Base-by-base conservation (phyloP, 2,329 filamentous ascomycete genomes). In the Eurotiales sp. region DNA sequence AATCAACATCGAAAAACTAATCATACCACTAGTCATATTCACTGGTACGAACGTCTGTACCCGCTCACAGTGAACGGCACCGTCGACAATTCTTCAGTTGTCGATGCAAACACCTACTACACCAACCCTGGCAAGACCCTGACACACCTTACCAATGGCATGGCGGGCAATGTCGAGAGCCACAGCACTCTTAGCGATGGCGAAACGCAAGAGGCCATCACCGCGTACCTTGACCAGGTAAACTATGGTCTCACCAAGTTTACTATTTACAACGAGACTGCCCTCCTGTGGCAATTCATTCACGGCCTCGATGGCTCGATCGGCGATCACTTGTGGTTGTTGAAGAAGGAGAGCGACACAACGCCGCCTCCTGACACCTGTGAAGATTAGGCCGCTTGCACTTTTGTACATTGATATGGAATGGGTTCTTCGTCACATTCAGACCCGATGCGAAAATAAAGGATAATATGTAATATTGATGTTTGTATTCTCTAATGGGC, bases 81-180 rank as follows among this genome's bases (percentile, higher is more conserved):
- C 14, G 69, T 80, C 62, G 65, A 76, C 63, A 55, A 55, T 1
- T 51, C 48, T 4, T 71, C 72, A 1, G 64, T 79, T 34, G 52
- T 76, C 45, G 67, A 77, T 61, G 74, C 77, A 54, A 68, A 76
- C 61, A 79, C 75, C 8, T 79, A 77, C 64, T 57, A 60, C 42
- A 71, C 71, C 49, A 77, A 77, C 56, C 65, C 73, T 1, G 76
- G 77, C 41, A 67, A 64, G 21, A 77, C 74, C 15, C 73, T 79
- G 54, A 76, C 74, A 1, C 75, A 78, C 52, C 65, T 80, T 29
- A 66, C 76, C 61, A 79, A 79, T 58, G 77, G 77, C n/a, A 75
- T 76, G 68, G 77, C 77, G 3, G 77, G 77, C 19, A 79, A 79
- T 54, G 71, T 79, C 39, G 77, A 79, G 56, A 74, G 70, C 52